These are phyloP conservation scores for Populus deltoides DNA, from an alignment of 345 rosid genomes.

Conservation along the genomic window DNA sequence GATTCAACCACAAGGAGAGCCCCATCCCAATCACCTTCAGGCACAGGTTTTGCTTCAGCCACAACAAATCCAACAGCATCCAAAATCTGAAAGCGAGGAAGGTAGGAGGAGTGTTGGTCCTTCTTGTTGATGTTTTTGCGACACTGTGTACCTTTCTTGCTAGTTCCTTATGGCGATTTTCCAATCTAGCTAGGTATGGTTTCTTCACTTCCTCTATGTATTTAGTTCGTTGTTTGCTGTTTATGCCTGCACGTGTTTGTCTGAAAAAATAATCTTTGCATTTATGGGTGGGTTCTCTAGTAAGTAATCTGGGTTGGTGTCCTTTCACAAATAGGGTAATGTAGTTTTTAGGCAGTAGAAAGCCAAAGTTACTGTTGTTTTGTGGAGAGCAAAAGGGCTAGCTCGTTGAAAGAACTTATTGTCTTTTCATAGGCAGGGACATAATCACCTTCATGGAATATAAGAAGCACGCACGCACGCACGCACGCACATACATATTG, in stretches of 20 bases:
- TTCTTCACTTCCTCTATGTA: background rate
- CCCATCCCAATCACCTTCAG: constrained; percentile 36
- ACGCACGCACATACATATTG: too few relatives aligned
- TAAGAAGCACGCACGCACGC: background rate
- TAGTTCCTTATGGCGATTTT: background rate
- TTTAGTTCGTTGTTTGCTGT: background rate
- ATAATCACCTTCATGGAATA: background rate
- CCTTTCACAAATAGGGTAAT: background rate
- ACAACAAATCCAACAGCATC: constrained; percentile 34
- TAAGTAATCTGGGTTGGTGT: background rate
- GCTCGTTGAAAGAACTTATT: background rate
- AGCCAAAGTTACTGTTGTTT: background rate
- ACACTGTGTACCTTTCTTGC: background rate
- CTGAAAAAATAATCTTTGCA: background rate
- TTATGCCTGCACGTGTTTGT: constrained; percentile 6
- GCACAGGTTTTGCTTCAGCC: constrained; percentile 58
- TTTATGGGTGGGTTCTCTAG: background rate
- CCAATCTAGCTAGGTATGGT: background rate
- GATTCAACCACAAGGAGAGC: constrained; percentile 39
- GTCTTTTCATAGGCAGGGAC: background rate
- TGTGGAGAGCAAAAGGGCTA: background rate
- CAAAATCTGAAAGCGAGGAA: constrained; percentile 52
- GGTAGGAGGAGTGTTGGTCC: constrained; percentile 36
- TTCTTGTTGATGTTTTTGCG: constrained; percentile 25
- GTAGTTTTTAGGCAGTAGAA: background rate